phyloP scores from a whole-genome alignment of 495 filamentous ascomycete genomes.

The Talaromyces adpressus region DNA sequence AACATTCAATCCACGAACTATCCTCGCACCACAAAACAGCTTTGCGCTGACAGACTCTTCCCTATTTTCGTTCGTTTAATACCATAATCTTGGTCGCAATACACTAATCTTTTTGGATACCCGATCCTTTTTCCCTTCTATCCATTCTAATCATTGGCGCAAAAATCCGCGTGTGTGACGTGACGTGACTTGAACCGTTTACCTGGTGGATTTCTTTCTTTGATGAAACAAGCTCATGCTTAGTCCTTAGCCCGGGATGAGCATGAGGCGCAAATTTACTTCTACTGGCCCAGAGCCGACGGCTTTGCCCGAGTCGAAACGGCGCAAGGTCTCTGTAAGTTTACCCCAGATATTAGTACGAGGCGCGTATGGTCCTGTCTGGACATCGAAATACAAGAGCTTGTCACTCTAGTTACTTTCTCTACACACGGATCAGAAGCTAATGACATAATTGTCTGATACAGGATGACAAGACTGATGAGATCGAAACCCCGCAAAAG shows the following conservation, averaged over 20 bases:
- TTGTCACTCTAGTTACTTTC: not conserved
- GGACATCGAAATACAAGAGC: not conserved
- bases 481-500: conserved; percentile 47
- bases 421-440: not conserved
- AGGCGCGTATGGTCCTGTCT: not conserved
- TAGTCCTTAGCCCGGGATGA: conserved; percentile 36
- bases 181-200: not conserved
- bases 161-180: not conserved
- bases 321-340: conserved; percentile 52
- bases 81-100: not conserved
- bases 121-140: not conserved
- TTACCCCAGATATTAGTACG: not conserved
- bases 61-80: not conserved
- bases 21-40: not conserved
- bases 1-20: not conserved
- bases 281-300: conserved; percentile 27
- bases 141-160: not conserved
- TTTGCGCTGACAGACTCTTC: not conserved
- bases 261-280: conserved; percentile 59
- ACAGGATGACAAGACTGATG: conserved; percentile 9
- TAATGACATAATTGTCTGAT: conserved; percentile 7
- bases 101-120: not conserved
- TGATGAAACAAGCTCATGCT: conserved; percentile 2
- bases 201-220: not conserved
- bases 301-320: conserved; percentile 49